Evolutionary conservation across 148 eudicot species (phyloP), one percentile per base, ranked within the genome.

Genomic region (Chenopodium album): DNA sequence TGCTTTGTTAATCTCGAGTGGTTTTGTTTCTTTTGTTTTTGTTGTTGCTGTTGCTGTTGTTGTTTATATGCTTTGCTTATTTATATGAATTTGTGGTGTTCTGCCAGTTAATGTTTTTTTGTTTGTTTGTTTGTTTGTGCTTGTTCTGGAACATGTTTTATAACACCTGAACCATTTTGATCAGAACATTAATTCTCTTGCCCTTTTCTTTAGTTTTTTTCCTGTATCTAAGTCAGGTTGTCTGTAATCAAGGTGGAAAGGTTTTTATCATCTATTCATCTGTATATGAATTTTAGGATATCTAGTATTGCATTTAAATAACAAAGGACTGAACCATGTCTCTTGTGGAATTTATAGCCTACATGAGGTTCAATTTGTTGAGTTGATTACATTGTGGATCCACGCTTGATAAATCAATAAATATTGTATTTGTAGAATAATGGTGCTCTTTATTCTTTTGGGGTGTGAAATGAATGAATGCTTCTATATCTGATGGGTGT

Each of bases 401-500:
- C 37, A 16, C 28, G 6, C 37, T 34, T 14, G 66, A 70, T n/a
- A 79, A 54, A 34, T 9, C 41, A 54, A 13, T 34, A 34, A 34
- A 34, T 34, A 34, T 34, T 34, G 37, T 34, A 37, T 37, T 56
- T 12, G 56, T 46, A 26, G 17, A 31, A 19, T 48, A 20, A 17
- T 6, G 22, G 8, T 46, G 62, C 63, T 12, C 73, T 26, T 44
- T 2, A 44, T 46, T 23, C 63, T 14, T 19, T 50, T 28, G 29
- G 29, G 69, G 16, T 20, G 14, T 19, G 26, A 47, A 31, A 11
- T 74, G 31, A 29, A 29, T 81, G 50, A 7, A 12, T 17, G 1
- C 44, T 60, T 73, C 44, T 73, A 14, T 71, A 28, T 54, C 48
- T 74, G 26, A 63, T 75, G 70, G 70, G 11, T 77, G 63, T 28